Conservation (phyloP, 805 yeast species). For the Kluyveromyces nonfermentans region DNA sequence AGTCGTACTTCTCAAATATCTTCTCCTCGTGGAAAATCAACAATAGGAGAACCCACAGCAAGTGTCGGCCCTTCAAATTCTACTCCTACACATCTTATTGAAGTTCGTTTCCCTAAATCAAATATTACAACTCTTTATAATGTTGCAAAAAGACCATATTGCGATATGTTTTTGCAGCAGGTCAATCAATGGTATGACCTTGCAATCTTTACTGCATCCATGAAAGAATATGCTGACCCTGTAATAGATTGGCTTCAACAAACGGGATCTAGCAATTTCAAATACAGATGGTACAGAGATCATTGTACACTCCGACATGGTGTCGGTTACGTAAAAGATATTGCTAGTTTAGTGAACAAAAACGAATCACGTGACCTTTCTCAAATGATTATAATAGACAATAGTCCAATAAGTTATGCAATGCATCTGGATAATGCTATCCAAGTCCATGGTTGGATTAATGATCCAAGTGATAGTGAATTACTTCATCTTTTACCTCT, state of each 20-base stretch:
- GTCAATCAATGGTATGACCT: constrained; percentile 82
- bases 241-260: constrained; percentile 86
- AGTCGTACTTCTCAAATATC: constrained; percentile 34
- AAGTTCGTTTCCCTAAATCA: constrained; percentile 50
- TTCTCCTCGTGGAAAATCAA: background rate
- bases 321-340: constrained; percentile 79
- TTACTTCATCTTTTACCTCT: constrained; percentile 75
- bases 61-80: constrained; percentile 12
- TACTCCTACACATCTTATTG: constrained; percentile 59
- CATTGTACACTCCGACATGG: constrained; percentile 73
- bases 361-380: constrained; percentile 12
- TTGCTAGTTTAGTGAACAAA: constrained; percentile 18
- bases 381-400: constrained; percentile 73
- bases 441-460: constrained; percentile 95
- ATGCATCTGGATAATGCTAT: constrained; percentile 82
- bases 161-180: constrained; percentile 72
- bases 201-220: constrained; percentile 90
- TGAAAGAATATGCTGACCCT: constrained; percentile 93
- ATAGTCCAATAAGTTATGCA: constrained; percentile 85
- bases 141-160: constrained; percentile 86
- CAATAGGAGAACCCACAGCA: background rate
- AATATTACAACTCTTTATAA: constrained; percentile 74
- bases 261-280: constrained; percentile 40
- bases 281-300: constrained; percentile 61
- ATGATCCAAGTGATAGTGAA: constrained; percentile 87